Base-by-base conservation (phyloP, 73 alveolate genomes). In the Paramecium caudatum region DNA sequence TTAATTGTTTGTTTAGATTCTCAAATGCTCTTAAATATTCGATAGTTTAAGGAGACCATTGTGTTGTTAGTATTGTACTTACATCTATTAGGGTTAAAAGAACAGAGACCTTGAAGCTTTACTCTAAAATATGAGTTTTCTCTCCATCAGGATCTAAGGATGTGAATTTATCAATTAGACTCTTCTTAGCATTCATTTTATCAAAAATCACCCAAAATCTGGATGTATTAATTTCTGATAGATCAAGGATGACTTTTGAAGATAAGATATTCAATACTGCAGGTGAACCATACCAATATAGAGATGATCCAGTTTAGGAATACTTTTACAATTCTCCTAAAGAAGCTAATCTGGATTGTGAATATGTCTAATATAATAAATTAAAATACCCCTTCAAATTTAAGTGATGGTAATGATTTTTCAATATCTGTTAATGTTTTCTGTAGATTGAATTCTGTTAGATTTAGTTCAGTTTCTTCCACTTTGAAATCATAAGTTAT, bases 121-220 rank as follows among this genome's bases (percentile, higher is more conserved):
- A 86, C 65, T 86, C 93, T 33, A 62, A 50, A 6, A 86, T 62
- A 41, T 70, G 93, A 46, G 93, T 86, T 41, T 86, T 86, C 36
- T 86, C 93, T 32, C 93, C 93, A 62, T 86, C 93, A 23, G 93
- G 93, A 41, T 86, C 93, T 21, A 86, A 78, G 19, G 93, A 86
- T 36, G 93, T 41, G 50, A 55, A 86, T 39, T 86, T 86, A 23
- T 86, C 93, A 41, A 86, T 62, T n/a, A 86, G 47, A 36, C 90
- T 86, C 46, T 86, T 86, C 36, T 86, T 86, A 0, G 93, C 93
- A 86, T 86, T 86, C 69, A 86, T 86, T 41, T 86, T 85, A 46
- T 86, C 93, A 39, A 86, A 41, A 10, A 86, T 86, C 5, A 63
- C 88, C 69, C 82, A 70, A 61, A 78, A 62, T 16, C 46, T 61